Percentiles rank a stretch among this genome's conserved stretches.
Evolutionary conservation across 2,329 filamentous ascomycete species (phyloP).

Genomic region (Magnaporthiopsis incrustans): DNA sequence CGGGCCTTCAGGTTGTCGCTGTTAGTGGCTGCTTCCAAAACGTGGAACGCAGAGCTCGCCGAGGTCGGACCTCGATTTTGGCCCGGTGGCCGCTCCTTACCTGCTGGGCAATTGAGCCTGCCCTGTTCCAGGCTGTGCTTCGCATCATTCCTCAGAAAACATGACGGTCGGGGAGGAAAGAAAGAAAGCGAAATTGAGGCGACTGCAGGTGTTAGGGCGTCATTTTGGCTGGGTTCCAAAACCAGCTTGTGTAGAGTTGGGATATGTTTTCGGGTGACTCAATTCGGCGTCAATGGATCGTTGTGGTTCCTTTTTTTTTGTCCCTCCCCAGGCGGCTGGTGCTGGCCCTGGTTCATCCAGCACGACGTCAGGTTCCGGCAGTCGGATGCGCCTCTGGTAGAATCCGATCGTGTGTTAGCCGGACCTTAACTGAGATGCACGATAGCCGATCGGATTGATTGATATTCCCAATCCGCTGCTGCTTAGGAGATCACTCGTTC

Average conservation of each 20-base stretch:
- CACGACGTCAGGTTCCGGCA: neutral
- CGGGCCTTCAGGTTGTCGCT: neutral
- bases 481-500: neutral
- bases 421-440: neutral
- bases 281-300: neutral
- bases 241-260: neutral
- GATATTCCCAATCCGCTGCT: neutral
- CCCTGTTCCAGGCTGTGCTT: slow-evolving; percentile 31
- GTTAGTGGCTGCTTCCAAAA: neutral
- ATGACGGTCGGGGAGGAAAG: neutral
- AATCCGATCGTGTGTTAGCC: neutral
- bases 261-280: neutral
- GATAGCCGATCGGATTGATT: neutral
- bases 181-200: neutral
- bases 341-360: neutral
- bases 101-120: slow-evolving; percentile 23
- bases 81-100: slow-evolving; percentile 14
- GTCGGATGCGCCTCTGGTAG: neutral
- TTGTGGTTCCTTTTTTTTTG: no score
- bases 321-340: neutral
- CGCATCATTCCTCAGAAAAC: slow-evolving; percentile 18
- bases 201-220: neutral
- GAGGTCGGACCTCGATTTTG: slow-evolving; percentile 1
- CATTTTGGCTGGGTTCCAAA: neutral
- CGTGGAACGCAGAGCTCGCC: neutral